Conservation (phyloP, 441 rosid species). For the Capsella rubella region DNA sequence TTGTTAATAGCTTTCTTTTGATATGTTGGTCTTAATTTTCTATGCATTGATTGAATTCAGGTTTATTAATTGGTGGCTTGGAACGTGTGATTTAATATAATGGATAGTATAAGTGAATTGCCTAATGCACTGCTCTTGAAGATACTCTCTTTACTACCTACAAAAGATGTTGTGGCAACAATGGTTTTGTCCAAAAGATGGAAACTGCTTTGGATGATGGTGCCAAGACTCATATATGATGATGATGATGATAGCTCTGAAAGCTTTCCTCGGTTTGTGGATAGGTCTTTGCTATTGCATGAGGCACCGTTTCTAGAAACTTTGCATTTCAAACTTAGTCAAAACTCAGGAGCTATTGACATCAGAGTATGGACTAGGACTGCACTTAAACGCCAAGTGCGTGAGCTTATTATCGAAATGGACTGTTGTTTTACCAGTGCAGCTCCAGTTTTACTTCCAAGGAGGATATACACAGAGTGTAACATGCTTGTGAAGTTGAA, state of each 20-base stretch:
- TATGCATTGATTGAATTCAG: too few species aligned
- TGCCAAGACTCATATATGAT: neutral
- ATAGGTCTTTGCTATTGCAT: slow-evolving; percentile 11
- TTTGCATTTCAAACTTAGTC: neutral
- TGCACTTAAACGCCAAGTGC: neutral
- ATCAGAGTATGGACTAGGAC: neutral
- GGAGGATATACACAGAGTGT: slow-evolving; percentile 6
- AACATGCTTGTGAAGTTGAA: slow-evolving; percentile 1
- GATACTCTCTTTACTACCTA: slow-evolving; percentile 5
- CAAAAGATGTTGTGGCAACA: slow-evolving; percentile 2
- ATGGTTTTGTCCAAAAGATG: slow-evolving; percentile 34
- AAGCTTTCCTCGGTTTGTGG: slow-evolving; percentile 8
- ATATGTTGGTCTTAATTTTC: too few species aligned
- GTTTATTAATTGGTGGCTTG: too few species aligned
- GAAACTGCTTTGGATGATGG: neutral
- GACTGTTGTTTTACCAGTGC: neutral
- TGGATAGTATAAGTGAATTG: too few species aligned
- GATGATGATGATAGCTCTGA: neutral
- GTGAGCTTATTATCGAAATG: neutral
- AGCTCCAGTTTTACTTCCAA: neutral
- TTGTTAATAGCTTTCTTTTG: too few species aligned
- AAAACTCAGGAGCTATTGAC: neutral
- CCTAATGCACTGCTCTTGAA: too few species aligned
- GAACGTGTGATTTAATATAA: too few species aligned
- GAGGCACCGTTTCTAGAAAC: slow-evolving; percentile 15